Conservation (phyloP, 108 stramenopile species). For the Chaetoceros muelleri region DNA sequence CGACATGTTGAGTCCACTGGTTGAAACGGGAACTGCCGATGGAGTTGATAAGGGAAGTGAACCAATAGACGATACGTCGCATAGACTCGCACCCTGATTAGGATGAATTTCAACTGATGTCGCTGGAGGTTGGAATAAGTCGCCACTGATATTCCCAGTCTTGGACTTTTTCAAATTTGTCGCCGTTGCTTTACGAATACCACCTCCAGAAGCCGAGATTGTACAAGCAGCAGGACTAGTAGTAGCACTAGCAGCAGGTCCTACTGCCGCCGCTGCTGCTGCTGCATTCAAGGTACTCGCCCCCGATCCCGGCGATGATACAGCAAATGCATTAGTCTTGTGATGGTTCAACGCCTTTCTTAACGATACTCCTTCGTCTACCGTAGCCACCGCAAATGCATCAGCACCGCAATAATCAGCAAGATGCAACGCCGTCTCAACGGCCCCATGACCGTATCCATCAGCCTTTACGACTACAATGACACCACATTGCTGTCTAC, state of each 20-base stretch:
- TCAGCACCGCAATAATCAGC: constrained; percentile 41
- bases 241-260: background rate
- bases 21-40: background rate
- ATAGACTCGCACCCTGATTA: background rate
- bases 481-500: constrained; percentile 44
- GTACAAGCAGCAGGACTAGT: background rate
- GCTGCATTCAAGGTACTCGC: too few species aligned
- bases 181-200: background rate
- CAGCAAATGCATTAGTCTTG: too few species aligned
- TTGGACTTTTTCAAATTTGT: too few species aligned
- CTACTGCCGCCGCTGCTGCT: background rate
- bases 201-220: background rate
- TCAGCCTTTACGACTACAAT: constrained; percentile 75
- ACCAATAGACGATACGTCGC: background rate
- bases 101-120: background rate
- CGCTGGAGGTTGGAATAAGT: background rate
- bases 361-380: constrained; percentile 34
- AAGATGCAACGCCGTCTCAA: constrained; percentile 41
- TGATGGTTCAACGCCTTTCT: constrained; percentile 24
- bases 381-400: constrained; percentile 64
- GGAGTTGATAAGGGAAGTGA: too few species aligned
- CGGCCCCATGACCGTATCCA: constrained; percentile 68
- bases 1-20: background rate
- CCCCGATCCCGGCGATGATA: too few species aligned
- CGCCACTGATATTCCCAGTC: background rate